Conservation (phyloP, 1,139 yeast genomes). For the Diutina sp. region DNA sequence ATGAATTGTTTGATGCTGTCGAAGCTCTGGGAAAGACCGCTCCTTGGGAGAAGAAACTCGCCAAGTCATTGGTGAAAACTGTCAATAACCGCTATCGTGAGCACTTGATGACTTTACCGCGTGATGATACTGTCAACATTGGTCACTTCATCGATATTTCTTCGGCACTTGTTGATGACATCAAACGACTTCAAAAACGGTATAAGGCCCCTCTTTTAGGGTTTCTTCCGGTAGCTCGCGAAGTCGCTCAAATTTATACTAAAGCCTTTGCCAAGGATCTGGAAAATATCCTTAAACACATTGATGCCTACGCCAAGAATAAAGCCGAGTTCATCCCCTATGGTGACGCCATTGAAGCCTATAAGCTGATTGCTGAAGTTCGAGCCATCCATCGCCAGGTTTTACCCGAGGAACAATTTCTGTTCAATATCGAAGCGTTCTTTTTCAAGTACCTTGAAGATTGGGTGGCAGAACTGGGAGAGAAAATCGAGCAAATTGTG, state of each 20-base stretch:
- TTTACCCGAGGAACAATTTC: constrained; percentile 27
- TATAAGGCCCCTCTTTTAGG: constrained; percentile 55
- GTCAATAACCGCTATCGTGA: constrained; percentile 52
- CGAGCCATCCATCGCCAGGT: constrained; percentile 38
- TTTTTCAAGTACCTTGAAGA: constrained; percentile 45
- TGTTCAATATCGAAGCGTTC: constrained; percentile 44
- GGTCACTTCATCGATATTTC: constrained; percentile 49
- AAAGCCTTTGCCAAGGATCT: constrained; percentile 45
- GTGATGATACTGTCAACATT: constrained; percentile 47
- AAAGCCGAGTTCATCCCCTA: constrained; percentile 31
- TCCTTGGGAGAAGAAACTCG: constrained; percentile 40
- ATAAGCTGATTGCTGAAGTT: constrained; percentile 41
- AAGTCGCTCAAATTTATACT: background rate
- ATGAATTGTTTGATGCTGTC: constrained; percentile 26
- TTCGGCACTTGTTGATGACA: constrained; percentile 38
- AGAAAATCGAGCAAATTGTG: constrained; percentile 36
- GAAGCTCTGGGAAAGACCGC: constrained; percentile 25
- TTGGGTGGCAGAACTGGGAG: constrained; percentile 45
- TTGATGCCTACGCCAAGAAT: constrained; percentile 29
- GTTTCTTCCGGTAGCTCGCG: constrained; percentile 26
- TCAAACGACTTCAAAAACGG: constrained; percentile 42
- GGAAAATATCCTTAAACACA: constrained; percentile 44
- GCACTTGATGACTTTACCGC: constrained; percentile 44
- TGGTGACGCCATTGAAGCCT: constrained; percentile 51
- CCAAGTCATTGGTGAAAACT: constrained; percentile 34